Evolutionary conservation across 2,329 filamentous ascomycete genomes (phyloP).

Genomic region (Fusarium aywerte): DNA sequence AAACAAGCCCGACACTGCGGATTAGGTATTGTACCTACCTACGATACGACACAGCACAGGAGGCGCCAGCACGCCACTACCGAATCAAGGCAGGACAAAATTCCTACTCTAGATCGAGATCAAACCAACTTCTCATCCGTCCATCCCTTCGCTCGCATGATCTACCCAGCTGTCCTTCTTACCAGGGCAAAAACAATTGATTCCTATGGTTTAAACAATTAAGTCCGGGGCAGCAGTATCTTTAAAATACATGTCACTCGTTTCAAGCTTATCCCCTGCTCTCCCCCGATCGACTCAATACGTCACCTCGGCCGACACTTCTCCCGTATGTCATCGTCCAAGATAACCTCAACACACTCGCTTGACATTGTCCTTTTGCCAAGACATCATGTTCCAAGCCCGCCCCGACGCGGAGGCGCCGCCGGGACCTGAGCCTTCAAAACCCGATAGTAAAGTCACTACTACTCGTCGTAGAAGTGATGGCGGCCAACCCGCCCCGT

Average conservation of each 20-base stretch:
- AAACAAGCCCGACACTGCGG: constrained; percentile 20
- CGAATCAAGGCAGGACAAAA: constrained; percentile 33
- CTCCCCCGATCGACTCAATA: constrained; percentile 3
- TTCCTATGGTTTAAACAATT: constrained; percentile 22
- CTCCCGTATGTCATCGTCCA: constrained; percentile 21
- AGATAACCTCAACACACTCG: constrained; percentile 37
- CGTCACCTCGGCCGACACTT: constrained; percentile 9
- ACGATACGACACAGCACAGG: neutral
- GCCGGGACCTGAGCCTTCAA: constrained; percentile 17
- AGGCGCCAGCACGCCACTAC: constrained; percentile 18
- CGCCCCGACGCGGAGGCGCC: constrained; percentile 23
- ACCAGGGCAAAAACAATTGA: constrained; percentile 17
- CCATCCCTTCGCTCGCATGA: constrained; percentile 25
- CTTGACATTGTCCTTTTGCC: constrained; percentile 10
- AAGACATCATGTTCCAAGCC: constrained; percentile 36
- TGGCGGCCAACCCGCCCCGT: constrained; percentile 15
- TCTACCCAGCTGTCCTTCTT: constrained; percentile 7
- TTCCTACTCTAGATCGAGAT: constrained; percentile 35
- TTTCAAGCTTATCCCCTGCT: constrained; percentile 21
- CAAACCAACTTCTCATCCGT: constrained; percentile 9
- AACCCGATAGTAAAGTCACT: constrained; percentile 17
- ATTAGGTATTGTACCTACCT: neutral
- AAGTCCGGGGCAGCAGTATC: constrained; percentile 8
- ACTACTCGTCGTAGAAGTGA: constrained; percentile 25
- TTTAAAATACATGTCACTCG: constrained; percentile 26